phyloP scores from a whole-genome alignment of 78 protist species.

The Capsaspora owczarzaki region DNA sequence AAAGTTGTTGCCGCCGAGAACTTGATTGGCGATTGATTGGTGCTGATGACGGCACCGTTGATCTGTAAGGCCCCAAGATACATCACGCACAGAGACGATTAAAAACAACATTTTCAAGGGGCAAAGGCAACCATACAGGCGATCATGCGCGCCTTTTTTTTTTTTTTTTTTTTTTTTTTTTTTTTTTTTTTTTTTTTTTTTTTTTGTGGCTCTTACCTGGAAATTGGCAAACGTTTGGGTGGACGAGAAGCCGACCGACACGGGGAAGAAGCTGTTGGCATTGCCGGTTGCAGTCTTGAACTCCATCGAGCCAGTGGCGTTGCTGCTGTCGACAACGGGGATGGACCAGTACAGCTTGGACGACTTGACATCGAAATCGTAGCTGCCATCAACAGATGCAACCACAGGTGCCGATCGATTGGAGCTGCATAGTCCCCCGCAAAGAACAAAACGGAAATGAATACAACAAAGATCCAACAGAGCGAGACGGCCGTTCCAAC shows the following conservation, averaged over 20 bases:
- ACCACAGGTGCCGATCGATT: neutral
- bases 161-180: too few species aligned
- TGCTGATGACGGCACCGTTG: too few species aligned
- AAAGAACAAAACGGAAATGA: neutral
- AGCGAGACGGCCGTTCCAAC: neutral
- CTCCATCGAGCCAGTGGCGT: slow-evolving; percentile 29
- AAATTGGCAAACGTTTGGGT: neutral
- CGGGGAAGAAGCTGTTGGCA: slow-evolving; percentile 50
- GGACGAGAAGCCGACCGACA: slow-evolving; percentile 27
- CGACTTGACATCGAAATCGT: neutral
- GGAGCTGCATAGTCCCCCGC: neutral
- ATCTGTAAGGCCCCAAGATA: too few species aligned
- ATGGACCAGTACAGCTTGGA: slow-evolving; percentile 9
- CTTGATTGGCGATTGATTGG: too few species aligned
- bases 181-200: too few species aligned
- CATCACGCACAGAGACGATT: too few species aligned
- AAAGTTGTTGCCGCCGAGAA: too few species aligned
- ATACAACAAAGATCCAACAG: neutral
- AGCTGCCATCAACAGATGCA: neutral
- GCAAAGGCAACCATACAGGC: too few species aligned
- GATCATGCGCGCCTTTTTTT: too few species aligned
- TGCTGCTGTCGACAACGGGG: slow-evolving; percentile 22
- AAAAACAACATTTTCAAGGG: too few species aligned
- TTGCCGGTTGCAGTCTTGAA: slow-evolving; percentile 11
- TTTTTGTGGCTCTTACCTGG: too few species aligned